phyloP scores from a whole-genome alignment of 495 filamentous ascomycete species.

The Evansstolkia leycettana region DNA sequence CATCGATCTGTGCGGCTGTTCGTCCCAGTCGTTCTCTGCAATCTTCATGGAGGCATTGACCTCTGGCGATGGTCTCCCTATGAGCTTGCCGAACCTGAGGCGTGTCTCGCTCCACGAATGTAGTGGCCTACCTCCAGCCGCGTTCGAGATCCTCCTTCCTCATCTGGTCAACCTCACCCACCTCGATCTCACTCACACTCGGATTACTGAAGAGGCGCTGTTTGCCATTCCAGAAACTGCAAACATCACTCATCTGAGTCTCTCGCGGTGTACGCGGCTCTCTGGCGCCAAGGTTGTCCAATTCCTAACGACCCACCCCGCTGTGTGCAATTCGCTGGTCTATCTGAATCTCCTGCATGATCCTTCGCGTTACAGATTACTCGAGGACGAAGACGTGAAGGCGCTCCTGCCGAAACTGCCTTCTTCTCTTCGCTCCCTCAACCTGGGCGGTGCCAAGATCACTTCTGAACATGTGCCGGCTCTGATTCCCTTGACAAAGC shows the following conservation, averaged over 20 bases:
- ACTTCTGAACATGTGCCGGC: constrained; percentile 48
- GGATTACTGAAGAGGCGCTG: constrained; percentile 63
- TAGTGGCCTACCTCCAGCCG: constrained; percentile 52
- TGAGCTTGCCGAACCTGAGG: constrained; percentile 43
- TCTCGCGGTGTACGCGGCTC: constrained; percentile 64
- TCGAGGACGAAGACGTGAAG: constrained; percentile 52
- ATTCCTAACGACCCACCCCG: constrained; percentile 63
- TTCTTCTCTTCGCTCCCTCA: constrained; percentile 56
- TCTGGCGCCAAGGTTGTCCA: constrained; percentile 54
- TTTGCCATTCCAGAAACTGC: constrained; percentile 60
- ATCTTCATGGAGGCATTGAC: constrained; percentile 40
- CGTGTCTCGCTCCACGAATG: constrained; percentile 76
- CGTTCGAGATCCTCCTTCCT: constrained; percentile 61
- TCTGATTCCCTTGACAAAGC: constrained; percentile 60
- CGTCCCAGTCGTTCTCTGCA: constrained; percentile 54
- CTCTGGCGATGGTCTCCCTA: constrained; percentile 27
- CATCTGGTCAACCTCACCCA: constrained; percentile 61
- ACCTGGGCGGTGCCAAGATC: constrained; percentile 66
- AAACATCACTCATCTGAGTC: constrained; percentile 64
- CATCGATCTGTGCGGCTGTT: constrained; percentile 71
- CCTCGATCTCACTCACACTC: constrained; percentile 69
- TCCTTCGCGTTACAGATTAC: constrained; percentile 57
- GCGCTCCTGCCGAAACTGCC: constrained; percentile 59
- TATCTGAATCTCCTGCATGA: constrained; percentile 69
- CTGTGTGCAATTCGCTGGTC: constrained; percentile 49